phyloP scores from a whole-genome alignment of 495 filamentous ascomycete species.

The Neurospora sp. region DNA sequence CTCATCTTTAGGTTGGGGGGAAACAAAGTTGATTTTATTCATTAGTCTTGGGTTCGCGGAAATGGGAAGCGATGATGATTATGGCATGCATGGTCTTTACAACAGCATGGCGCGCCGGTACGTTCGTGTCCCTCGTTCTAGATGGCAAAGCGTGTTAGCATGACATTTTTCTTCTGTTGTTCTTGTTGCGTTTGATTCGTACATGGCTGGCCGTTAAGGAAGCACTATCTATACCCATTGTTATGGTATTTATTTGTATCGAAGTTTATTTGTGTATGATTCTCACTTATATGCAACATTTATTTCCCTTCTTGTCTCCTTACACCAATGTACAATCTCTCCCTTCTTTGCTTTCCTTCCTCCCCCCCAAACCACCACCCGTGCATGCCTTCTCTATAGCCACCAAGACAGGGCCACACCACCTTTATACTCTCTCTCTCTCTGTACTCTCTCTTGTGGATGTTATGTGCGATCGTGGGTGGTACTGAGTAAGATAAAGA shows the following conservation, averaged over 20 bases:
- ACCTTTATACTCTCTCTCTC: not conserved
- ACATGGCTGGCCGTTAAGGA: not conserved
- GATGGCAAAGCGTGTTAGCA: not conserved
- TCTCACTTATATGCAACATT: not conserved
- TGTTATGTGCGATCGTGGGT: not conserved
- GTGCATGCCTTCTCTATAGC: not conserved
- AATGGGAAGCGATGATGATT: not conserved
- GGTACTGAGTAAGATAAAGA: not conserved
- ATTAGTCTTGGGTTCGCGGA: not conserved
- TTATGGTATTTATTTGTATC: not conserved
- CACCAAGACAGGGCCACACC: not conserved
- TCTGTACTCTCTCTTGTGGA: not conserved
- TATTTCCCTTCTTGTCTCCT: not conserved
- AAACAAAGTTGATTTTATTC: not conserved
- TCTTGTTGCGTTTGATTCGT: not conserved
- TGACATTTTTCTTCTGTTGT: not conserved
- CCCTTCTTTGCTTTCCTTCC: not conserved
- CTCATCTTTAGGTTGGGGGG: constrained; percentile 47
- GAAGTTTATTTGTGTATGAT: not conserved
- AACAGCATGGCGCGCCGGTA: not conserved
- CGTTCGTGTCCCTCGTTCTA: not conserved
- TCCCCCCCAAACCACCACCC: not conserved
- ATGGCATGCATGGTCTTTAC: not conserved
- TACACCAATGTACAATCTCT: not conserved
- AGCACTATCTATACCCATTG: not conserved